Conservation (phyloP, 805 yeast genomes). For the Maudiozyma turicensis region DNA sequence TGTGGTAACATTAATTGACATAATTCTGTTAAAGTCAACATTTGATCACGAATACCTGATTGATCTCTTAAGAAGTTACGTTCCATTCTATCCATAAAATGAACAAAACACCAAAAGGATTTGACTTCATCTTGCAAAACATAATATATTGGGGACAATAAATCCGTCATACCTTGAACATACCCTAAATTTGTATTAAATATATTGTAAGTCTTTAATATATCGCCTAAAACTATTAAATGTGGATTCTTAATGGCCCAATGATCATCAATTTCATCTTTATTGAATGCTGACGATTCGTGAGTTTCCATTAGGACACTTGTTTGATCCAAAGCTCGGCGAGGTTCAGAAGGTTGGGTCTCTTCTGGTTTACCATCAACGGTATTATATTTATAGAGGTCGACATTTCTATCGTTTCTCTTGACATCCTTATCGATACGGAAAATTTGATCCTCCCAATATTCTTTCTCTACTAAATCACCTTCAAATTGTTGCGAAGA, state of each 20-base stretch:
- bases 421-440: slow-evolving; percentile 90
- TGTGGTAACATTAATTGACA: slow-evolving; percentile 87
- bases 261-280: slow-evolving; percentile 30
- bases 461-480: slow-evolving; percentile 41
- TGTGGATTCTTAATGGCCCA: slow-evolving; percentile 68
- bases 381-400: slow-evolving; percentile 41
- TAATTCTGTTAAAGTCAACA: slow-evolving; percentile 71
- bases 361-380: slow-evolving; percentile 34
- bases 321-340: background rate
- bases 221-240: slow-evolving; percentile 59
- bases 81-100: slow-evolving; percentile 92
- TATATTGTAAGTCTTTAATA: slow-evolving; percentile 78
- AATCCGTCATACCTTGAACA: slow-evolving; percentile 96
- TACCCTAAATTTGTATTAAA: slow-evolving; percentile 79
- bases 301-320: background rate
- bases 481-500: slow-evolving; percentile 10
- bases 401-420: slow-evolving; percentile 76
- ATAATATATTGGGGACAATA: slow-evolving; percentile 75
- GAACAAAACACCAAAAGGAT: slow-evolving; percentile 81
- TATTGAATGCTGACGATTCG: slow-evolving; percentile 15
- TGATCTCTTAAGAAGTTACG: slow-evolving; percentile 87
- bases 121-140: slow-evolving; percentile 58
- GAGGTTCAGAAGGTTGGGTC: background rate
- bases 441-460: slow-evolving; percentile 82
- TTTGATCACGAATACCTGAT: slow-evolving; percentile 84